Conservation (phyloP, 768 basidiomycete species). For the Russula abietina region DNA sequence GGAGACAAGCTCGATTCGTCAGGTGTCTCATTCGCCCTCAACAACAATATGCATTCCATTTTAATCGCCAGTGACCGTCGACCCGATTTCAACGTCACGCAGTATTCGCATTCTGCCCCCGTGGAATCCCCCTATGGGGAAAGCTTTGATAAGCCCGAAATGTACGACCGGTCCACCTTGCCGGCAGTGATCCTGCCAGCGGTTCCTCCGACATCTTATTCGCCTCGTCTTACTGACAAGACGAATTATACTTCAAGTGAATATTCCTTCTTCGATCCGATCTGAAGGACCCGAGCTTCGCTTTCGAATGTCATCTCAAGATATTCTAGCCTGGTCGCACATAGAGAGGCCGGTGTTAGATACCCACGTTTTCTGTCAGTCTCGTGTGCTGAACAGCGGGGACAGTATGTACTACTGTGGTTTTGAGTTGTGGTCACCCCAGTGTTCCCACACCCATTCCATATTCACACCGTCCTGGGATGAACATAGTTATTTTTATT, state of each 20-base stretch:
- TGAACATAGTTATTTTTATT: no score
- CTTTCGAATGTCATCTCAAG: not conserved
- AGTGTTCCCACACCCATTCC: no score
- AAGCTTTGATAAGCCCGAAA: not conserved
- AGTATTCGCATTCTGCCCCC: not conserved
- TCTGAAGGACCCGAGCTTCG: not conserved
- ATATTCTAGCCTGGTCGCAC: no score
- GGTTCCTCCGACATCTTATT: not conserved
- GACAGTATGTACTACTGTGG: no score
- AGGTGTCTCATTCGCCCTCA: not conserved
- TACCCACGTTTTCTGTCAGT: no score
- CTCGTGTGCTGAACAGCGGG: no score
- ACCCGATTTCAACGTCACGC: slow-evolving; percentile 1
- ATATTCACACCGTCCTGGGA: no score
- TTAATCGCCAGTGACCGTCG: not conserved
- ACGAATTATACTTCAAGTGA: not conserved
- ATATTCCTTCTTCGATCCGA: not conserved
- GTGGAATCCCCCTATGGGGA: slow-evolving; percentile 1
- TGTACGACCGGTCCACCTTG: not conserved
- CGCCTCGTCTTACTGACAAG: not conserved
- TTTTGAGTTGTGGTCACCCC: no score
- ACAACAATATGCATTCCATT: not conserved
- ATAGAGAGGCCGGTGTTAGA: no score
- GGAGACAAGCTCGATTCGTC: not conserved
- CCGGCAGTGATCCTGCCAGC: not conserved